These are phyloP conservation scores for Anacardium occidentale DNA, from an alignment of 345 rosid genomes.

Conservation along the genomic window DNA sequence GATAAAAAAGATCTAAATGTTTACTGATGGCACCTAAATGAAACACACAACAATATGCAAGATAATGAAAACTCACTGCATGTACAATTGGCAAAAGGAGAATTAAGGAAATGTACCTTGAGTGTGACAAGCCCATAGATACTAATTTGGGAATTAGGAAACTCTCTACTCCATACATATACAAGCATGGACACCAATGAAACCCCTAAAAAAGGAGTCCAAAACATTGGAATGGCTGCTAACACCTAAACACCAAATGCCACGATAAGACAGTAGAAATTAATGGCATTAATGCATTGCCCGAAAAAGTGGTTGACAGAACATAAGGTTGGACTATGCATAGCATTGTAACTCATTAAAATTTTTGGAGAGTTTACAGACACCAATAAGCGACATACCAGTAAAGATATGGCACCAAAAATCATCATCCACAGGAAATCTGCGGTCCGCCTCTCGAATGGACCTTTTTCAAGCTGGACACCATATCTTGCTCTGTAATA, in stretches of 20 bases:
- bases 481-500: conserved; percentile 81
- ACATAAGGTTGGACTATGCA: background rate
- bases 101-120: conserved; percentile 40
- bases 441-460: conserved; percentile 76
- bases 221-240: conserved; percentile 58
- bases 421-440: conserved; percentile 87
- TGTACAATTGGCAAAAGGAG: background rate
- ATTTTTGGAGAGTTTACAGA: background rate
- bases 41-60: background rate
- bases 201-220: conserved; percentile 62
- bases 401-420: conserved; percentile 52
- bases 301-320: background rate
- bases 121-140: conserved; percentile 78
- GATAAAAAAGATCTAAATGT: background rate
- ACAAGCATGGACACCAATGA: conserved; percentile 91
- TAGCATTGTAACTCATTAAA: background rate
- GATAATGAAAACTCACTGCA: background rate
- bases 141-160: conserved; percentile 78
- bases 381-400: conserved; percentile 38
- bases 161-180: conserved; percentile 92
- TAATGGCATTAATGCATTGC: background rate
- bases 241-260: conserved; percentile 43
- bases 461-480: conserved; percentile 81
- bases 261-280: background rate
- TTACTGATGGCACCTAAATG: background rate